These are phyloP conservation scores for Phytopythium litorale DNA, from an alignment of 352 stramenopile species.

Conservation along the genomic window DNA sequence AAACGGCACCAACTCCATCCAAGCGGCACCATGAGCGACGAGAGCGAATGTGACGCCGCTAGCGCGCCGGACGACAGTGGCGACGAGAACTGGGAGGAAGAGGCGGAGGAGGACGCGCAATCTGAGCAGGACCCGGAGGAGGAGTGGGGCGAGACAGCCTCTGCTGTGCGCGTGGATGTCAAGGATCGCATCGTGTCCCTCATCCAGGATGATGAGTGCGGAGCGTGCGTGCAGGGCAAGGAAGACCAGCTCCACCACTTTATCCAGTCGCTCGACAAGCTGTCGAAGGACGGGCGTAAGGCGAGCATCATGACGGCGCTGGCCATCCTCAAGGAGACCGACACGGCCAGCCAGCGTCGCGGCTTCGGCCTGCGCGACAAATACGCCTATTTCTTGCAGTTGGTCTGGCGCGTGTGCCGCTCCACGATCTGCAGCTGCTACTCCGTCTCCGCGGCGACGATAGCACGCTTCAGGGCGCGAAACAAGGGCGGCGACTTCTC, in stretches of 20 bases:
- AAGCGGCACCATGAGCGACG: neutral
- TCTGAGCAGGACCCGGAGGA: neutral
- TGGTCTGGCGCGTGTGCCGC: neutral
- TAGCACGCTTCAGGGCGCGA: neutral
- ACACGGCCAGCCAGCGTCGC: neutral
- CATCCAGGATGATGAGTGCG: neutral
- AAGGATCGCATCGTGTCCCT: neutral
- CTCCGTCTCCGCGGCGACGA: neutral
- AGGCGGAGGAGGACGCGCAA: neutral
- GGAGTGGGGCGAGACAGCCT: neutral
- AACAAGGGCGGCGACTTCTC: slow-evolving; percentile 2
- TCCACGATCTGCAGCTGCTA: neutral
- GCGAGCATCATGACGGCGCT: neutral
- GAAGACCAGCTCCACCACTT: neutral
- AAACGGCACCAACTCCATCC: neutral
- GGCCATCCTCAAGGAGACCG: neutral
- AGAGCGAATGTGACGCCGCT: neutral
- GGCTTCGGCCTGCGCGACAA: neutral
- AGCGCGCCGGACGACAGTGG: slow-evolving; percentile 2
- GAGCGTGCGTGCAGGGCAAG: neutral
- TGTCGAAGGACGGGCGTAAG: neutral
- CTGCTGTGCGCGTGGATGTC: neutral
- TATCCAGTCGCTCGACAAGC: neutral
- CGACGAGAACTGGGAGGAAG: slow-evolving; percentile 4
- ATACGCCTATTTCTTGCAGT: neutral